Conservation (phyloP, 495 filamentous ascomycete genomes). For the Corynascus novoguineensis region DNA sequence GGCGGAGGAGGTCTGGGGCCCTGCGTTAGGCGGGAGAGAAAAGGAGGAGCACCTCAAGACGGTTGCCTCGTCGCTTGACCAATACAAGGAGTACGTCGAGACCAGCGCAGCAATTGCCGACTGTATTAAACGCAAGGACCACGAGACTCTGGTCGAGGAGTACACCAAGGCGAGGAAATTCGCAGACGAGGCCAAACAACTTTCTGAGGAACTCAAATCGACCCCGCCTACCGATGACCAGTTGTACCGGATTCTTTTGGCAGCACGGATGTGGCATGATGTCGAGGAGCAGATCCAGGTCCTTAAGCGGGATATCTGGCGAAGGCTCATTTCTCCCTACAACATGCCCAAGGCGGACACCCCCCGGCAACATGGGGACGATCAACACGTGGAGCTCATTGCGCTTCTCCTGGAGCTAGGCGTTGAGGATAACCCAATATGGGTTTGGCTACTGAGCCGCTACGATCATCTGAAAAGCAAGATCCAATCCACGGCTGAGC, state of each 20-base stretch:
- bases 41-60: slow-evolving; percentile 79
- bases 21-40: slow-evolving; percentile 85
- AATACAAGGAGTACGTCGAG: slow-evolving; percentile 73
- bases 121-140: slow-evolving; percentile 81
- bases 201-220: slow-evolving; percentile 51
- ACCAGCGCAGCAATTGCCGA: slow-evolving; percentile 71
- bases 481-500: slow-evolving; percentile 70
- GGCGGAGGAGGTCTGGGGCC: slow-evolving; percentile 95
- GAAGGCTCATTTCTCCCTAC: slow-evolving; percentile 58
- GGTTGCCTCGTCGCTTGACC: slow-evolving; percentile 66
- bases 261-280: slow-evolving; percentile 91
- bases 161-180: slow-evolving; percentile 72
- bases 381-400: slow-evolving; percentile 87
- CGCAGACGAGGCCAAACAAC: slow-evolving; percentile 63
- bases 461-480: slow-evolving; percentile 83
- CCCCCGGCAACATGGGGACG: slow-evolving; percentile 48
- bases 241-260: slow-evolving; percentile 76
- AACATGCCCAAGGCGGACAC: slow-evolving; percentile 40
- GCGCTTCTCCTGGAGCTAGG: slow-evolving; percentile 82
- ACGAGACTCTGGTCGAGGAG: slow-evolving; percentile 79
- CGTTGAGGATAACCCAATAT: slow-evolving; percentile 92
- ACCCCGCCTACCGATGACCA: slow-evolving; percentile 59
- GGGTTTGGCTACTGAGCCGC: slow-evolving; percentile 85
- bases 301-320: slow-evolving; percentile 88
- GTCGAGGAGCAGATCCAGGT: slow-evolving; percentile 74